A percentile compares a stretch with the other conserved stretches of the same genome.
Evolutionary conservation across 2,329 filamentous ascomycete species (phyloP).

Genomic region (Talaromyces sp.): DNA sequence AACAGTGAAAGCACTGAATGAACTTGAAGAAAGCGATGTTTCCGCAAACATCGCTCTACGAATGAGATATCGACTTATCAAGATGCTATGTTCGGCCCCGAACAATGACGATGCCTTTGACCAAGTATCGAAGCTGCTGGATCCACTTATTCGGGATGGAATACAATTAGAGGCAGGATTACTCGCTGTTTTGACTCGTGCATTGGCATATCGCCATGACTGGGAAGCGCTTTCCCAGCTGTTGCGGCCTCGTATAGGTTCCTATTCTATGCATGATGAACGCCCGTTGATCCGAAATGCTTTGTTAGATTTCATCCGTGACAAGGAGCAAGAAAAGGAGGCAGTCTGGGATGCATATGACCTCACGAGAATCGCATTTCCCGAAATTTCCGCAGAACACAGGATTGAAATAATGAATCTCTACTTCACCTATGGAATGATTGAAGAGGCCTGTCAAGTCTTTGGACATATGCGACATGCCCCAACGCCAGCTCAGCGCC

Average conservation of each 20-base stretch:
- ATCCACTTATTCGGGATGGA: constrained; percentile 67
- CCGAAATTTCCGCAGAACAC: constrained; percentile 60
- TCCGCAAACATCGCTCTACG: constrained; percentile 46
- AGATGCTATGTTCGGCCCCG: constrained; percentile 58
- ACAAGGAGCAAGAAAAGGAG: constrained; percentile 58
- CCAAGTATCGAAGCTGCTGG: constrained; percentile 68
- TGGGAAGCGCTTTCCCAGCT: constrained; percentile 76
- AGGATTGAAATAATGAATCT: constrained; percentile 73
- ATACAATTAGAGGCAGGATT: constrained; percentile 70
- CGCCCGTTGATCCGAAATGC: constrained; percentile 63
- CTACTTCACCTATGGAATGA: constrained; percentile 73
- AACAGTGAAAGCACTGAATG: constrained; percentile 53
- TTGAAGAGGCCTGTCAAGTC: constrained; percentile 80
- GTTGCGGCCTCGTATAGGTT: constrained; percentile 61
- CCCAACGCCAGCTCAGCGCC: constrained; percentile 57
- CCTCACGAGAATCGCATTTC: constrained; percentile 56
- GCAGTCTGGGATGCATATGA: constrained; percentile 61
- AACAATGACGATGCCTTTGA: constrained; percentile 61
- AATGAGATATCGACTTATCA: constrained; percentile 54
- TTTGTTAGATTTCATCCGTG: constrained; percentile 65
- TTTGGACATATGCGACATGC: constrained; percentile 94
- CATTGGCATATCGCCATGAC: constrained; percentile 73
- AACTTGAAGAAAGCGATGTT: constrained; percentile 52
- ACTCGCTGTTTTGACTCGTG: constrained; percentile 66
- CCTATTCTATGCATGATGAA: constrained; percentile 49